phyloP scores from a whole-genome alignment of 2,329 filamentous ascomycete species.

The Monosporascus sp. region DNA sequence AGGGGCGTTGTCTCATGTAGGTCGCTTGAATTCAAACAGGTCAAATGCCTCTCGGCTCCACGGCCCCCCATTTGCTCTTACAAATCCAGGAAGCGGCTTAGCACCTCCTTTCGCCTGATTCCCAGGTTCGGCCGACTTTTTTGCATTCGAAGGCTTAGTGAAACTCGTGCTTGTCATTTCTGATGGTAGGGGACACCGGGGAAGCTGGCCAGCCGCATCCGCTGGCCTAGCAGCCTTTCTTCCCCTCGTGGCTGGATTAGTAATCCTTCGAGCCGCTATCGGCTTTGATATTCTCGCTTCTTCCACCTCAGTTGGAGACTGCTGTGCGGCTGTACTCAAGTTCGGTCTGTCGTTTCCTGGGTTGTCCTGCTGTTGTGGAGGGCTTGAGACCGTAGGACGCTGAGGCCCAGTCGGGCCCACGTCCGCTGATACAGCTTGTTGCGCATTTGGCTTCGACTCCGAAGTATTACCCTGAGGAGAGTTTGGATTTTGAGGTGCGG shows the following conservation, averaged over 20 bases:
- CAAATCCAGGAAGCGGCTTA: conserved; percentile 37
- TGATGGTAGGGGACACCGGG: conserved; percentile 29
- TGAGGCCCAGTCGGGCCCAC: not conserved
- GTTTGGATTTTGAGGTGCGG: not conserved
- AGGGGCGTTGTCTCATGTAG: conserved; percentile 23
- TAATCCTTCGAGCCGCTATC: conserved; percentile 19
- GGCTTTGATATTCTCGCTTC: conserved; percentile 1
- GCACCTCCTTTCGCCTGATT: conserved; percentile 6
- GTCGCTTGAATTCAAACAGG: conserved; percentile 57
- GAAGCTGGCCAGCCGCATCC: conserved; percentile 45
- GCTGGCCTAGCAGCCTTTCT: conserved; percentile 48
- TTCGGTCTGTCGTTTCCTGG: not conserved
- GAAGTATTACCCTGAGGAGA: no score
- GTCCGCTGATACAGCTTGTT: not conserved
- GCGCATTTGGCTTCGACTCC: not conserved
- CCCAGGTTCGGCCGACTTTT: conserved; percentile 2
- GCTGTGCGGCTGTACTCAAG: not conserved
- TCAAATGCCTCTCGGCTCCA: conserved; percentile 69
- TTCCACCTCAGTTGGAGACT: not conserved
- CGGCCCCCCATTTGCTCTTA: conserved; percentile 52
- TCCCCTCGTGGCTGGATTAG: conserved; percentile 48
- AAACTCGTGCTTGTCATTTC: conserved; percentile 7
- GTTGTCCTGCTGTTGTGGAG: not conserved
- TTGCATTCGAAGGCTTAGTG: conserved; percentile 1
- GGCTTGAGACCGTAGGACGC: not conserved